Evolutionary conservation across 345 rosid species (phyloP).

Genomic region (Geranium brycei): DNA sequence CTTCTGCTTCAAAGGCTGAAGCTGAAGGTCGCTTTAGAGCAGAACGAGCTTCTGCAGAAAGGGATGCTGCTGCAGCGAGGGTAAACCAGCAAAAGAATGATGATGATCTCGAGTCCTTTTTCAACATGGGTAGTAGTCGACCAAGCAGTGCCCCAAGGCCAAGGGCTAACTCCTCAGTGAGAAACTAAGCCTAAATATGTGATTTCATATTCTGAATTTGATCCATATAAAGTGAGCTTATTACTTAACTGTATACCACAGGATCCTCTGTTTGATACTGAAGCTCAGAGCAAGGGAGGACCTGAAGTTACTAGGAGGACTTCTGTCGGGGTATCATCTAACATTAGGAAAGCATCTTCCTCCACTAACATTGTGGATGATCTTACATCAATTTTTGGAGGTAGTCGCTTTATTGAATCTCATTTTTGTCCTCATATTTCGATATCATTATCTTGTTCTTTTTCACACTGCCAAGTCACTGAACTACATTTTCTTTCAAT

Average conservation of each 20-base stretch:
- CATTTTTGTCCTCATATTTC: background rate
- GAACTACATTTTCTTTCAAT: conserved; percentile 19
- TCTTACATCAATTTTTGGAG: conserved; percentile 85
- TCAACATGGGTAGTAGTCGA: conserved; percentile 39
- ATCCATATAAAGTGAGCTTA: background rate
- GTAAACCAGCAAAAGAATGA: conserved; percentile 44
- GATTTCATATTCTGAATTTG: conserved; percentile 5
- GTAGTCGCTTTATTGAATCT: conserved; percentile 20
- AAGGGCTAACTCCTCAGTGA: conserved; percentile 52
- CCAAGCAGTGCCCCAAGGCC: conserved; percentile 85
- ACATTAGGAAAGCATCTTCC: conserved; percentile 73
- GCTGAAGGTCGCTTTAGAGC: conserved; percentile 34
- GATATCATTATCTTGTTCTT: background rate
- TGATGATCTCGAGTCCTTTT: conserved; percentile 78
- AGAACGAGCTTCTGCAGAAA: conserved; percentile 68
- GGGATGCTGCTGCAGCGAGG: conserved; percentile 48
- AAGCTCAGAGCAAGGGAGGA: conserved; percentile 41
- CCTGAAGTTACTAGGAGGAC: conserved; percentile 50
- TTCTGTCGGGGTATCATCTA: conserved; percentile 44
- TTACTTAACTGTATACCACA: conserved; percentile 18
- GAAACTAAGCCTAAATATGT: conserved; percentile 18
- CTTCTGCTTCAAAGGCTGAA: conserved; percentile 10
- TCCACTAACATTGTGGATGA: conserved; percentile 62
- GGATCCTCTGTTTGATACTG: conserved; percentile 70
- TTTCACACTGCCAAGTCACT: conserved; percentile 9